Evolutionary conservation across 192 early-diverging fungal genomes (phyloP).

Genomic region (Backusella sp.): DNA sequence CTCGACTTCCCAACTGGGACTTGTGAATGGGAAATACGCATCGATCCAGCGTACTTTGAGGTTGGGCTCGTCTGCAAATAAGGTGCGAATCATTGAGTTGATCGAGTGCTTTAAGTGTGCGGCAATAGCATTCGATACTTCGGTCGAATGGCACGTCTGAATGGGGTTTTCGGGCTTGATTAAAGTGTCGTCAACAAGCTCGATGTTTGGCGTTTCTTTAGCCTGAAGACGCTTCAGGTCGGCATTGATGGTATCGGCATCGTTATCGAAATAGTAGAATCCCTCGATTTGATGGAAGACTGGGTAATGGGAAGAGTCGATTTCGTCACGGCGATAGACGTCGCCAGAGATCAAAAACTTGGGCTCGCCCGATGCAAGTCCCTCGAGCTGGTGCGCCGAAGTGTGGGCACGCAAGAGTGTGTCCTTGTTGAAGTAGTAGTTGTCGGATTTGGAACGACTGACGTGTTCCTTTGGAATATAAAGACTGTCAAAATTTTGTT

Average conservation of each 20-base stretch:
- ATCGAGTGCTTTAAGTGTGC: constrained; percentile 78
- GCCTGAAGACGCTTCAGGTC: constrained; percentile 25
- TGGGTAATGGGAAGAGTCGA: constrained; percentile 94
- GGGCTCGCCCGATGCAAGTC: constrained; percentile 57
- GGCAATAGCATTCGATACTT: constrained; percentile 55
- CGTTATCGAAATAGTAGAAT: constrained; percentile 65
- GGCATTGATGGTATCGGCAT: constrained; percentile 32
- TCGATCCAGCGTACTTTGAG: constrained; percentile 94
- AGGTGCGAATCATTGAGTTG: constrained; percentile 74
- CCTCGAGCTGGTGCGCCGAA: constrained; percentile 90
- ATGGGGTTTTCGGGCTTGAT: constrained; percentile 69
- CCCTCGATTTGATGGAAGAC: constrained; percentile 99
- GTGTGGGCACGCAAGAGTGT: constrained; percentile 89
- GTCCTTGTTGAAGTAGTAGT: constrained; percentile 86
- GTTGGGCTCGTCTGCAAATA: constrained; percentile 63
- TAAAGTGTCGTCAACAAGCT: constrained; percentile 48
- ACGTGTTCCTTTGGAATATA: constrained; percentile 82
- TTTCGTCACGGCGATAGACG: constrained; percentile 96
- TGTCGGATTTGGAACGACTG: constrained; percentile 79
- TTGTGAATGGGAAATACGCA: constrained; percentile 94
- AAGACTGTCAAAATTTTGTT: constrained; percentile 92
- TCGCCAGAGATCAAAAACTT: constrained; percentile 93
- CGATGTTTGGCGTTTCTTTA: constrained; percentile 12
- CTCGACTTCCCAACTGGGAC: constrained; percentile 97
- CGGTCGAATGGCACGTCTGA: constrained; percentile 65